Evolutionary conservation across 208 protist species (phyloP).

Genomic region (Acanthamoeba lenticulata): DNA sequence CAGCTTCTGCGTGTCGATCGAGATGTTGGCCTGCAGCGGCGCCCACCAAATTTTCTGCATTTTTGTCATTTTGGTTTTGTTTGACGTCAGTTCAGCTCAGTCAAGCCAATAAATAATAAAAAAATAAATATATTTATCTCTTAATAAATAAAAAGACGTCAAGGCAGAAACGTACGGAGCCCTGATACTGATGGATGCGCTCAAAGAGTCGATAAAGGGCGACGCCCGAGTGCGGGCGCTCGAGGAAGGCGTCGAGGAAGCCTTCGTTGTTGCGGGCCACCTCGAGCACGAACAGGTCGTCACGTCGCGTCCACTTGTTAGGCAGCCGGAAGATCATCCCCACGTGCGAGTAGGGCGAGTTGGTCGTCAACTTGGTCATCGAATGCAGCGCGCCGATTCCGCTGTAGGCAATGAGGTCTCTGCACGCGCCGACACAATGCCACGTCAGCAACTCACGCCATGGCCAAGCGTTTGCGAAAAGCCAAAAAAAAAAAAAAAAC

Average conservation of each 20-base stretch:
- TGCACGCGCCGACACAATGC: background rate
- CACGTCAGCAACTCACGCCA: no score
- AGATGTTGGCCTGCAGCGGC: background rate
- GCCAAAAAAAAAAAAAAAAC: background rate
- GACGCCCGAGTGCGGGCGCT: background rate
- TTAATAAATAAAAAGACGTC: background rate
- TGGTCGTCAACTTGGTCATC: background rate
- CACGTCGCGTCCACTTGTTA: slow-evolving; percentile 13
- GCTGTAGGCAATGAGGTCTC: background rate
- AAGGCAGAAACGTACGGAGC: background rate
- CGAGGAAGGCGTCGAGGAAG: background rate
- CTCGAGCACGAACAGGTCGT: slow-evolving; percentile 12
- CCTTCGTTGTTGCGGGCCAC: background rate
- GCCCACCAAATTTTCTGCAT: slow-evolving; percentile 35
- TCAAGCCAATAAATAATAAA: no score
- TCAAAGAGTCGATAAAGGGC: background rate
- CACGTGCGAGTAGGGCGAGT: slow-evolving; percentile 34
- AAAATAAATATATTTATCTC: background rate
- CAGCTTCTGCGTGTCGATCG: background rate
- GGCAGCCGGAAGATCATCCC: slow-evolving; percentile 31
- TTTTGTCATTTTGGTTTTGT: background rate
- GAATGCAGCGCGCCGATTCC: slow-evolving; percentile 17
- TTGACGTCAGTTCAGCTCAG: no score
- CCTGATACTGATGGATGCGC: slow-evolving; percentile 42
- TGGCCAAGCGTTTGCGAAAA: background rate